phyloP scores from a whole-genome alignment of 257 asterid genomes.

The Phtheirospermum japonicum region DNA sequence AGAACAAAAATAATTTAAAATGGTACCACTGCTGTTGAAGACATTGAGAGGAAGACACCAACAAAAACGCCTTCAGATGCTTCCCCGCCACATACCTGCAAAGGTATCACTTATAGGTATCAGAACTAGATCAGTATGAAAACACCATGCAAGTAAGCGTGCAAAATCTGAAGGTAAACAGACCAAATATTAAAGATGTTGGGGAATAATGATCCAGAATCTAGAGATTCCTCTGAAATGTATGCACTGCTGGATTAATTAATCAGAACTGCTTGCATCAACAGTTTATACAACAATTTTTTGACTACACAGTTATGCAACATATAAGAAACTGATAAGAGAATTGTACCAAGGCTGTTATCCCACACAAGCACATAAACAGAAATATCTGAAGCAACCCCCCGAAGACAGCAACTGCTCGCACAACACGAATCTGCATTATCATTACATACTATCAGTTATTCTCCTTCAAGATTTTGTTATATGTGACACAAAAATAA shows the following conservation, averaged over 20 bases:
- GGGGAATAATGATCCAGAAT: constrained; percentile 14
- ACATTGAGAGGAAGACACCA: constrained; percentile 88
- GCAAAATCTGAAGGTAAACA: constrained; percentile 23
- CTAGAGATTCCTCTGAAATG: constrained; percentile 3
- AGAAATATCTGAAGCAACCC: constrained; percentile 82
- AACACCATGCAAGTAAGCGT: constrained; percentile 12
- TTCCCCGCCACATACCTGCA: constrained; percentile 80
- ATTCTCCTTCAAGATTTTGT: constrained; percentile 19
- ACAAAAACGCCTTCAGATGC: constrained; percentile 90
- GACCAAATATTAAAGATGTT: constrained; percentile 20
- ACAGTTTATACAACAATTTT: constrained; percentile 15
- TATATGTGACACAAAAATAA: constrained; percentile 17
- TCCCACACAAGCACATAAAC: constrained; percentile 83
- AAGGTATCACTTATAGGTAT: constrained; percentile 26
- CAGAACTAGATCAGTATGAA: constrained; percentile 25
- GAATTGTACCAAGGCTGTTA: constrained; percentile 62
- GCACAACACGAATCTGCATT: constrained; percentile 75
- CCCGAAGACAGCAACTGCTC: constrained; percentile 77
- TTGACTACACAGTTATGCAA: constrained; percentile 18
- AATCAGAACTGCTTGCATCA: constrained; percentile 9
- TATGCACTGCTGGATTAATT: constrained; percentile 1
- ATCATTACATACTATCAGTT: constrained; percentile 19
- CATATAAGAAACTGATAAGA: constrained; percentile 22
- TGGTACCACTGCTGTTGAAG: constrained; percentile 87
- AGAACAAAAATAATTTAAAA: constrained; percentile 27